Percentiles rank a stretch among this genome's conserved stretches.
These are phyloP conservation scores for Xylaria flabelliformis DNA, from an alignment of 495 filamentous ascomycete species.

Conservation along the genomic window DNA sequence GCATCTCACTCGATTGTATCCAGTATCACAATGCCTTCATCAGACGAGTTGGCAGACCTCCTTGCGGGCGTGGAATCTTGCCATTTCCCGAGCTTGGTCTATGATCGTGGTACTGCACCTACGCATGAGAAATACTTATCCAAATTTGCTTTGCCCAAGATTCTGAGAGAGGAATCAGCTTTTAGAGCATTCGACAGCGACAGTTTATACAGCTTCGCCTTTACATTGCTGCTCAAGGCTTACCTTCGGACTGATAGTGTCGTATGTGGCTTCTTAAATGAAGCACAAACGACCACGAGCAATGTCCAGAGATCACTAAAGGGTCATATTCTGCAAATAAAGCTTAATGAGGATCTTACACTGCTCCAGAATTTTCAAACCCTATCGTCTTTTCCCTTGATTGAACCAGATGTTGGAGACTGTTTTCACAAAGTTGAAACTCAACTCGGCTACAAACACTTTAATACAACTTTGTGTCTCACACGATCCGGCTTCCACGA, in stretches of 20 bases:
- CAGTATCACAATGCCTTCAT: conserved; percentile 1
- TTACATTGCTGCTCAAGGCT: conserved; percentile 1
- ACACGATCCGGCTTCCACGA: neutral
- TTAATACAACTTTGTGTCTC: conserved; percentile 1
- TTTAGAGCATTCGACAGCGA: neutral
- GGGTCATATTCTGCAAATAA: neutral
- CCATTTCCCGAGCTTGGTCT: conserved; percentile 4
- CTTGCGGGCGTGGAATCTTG: neutral
- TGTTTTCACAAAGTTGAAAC: neutral
- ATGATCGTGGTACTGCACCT: conserved; percentile 6
- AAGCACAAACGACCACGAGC: neutral
- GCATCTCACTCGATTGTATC: neutral
- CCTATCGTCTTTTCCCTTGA: neutral
- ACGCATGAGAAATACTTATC: neutral
- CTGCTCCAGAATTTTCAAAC: conserved; percentile 2
- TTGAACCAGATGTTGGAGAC: conserved; percentile 6
- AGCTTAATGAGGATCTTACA: neutral
- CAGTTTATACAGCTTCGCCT: neutral
- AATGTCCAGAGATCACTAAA: neutral
- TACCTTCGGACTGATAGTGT: conserved; percentile 2
- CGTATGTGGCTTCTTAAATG: conserved; percentile 4
- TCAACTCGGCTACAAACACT: neutral
- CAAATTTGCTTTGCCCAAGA: neutral
- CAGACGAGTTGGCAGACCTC: neutral
- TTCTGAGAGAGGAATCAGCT: neutral